Base-by-base conservation (phyloP, 371 early-diverging fungal genomes). In the Syncephalis fuscata region DNA sequence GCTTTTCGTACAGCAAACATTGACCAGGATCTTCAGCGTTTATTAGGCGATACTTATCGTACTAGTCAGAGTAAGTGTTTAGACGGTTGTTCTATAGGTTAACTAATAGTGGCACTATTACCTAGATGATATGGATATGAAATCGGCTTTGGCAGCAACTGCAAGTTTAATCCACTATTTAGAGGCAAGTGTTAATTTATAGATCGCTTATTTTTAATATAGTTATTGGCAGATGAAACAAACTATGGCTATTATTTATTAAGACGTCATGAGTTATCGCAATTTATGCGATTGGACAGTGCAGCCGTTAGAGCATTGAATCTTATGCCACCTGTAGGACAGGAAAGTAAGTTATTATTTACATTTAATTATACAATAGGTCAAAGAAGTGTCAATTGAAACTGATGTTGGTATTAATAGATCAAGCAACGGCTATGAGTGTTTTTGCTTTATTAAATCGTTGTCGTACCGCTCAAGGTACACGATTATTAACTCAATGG, bases 201-300 rank as follows among this genome's bases (percentile, higher is more conserved):
- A 43, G 8, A 26, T 22, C 39, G 16, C 38, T 43, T 24, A 24
- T 19, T 26, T 23, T 19, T 20, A 21, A 1, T 22, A 25, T 61
- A 83, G 57, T 67, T 94, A 5, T 49, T 87, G 46, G 56, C 62
- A 0, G 88, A 90, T 52, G 80, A 81, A 41, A 64, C 71, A 39
- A 85, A 82, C 58, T 74, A 76, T 59, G 78, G 82, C 24, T 70
- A 77, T 45, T 92, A 80, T 56, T 56, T 63, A 1, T 57, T 93
- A 2, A 52, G 60, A 39, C 64, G 66, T 23, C 84, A 87, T 60
- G 84, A 88, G 55, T 61, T 92, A 40, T 74, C 83, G 2, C 90
- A 91, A 58, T 92, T 76, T 58, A 91, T 94, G 93, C 72, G 78
- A 40, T 68, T 96, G 38, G 97, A 93, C 58, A 80, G 86, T 0